Base-by-base conservation (phyloP, 192 early-diverging fungal species). In the Mortierella antarctica region DNA sequence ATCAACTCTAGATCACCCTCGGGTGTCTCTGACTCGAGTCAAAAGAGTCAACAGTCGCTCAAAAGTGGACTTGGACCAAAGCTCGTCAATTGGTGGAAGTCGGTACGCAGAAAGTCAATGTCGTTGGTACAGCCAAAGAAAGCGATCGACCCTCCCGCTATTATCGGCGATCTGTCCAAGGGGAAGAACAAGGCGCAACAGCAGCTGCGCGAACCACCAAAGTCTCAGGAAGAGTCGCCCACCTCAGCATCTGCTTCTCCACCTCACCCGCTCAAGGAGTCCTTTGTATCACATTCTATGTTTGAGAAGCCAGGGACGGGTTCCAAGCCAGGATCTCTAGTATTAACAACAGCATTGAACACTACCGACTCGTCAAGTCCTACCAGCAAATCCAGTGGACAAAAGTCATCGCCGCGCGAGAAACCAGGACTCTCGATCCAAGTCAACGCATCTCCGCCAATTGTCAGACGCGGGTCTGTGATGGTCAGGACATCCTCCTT, bases 51-150 rank as follows among this genome's bases (percentile, higher is more conserved):
- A 7, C 77, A 80, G 56, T 80, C 77, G 5, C 58, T 80, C 44
- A 80, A 80, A 58, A 51, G 65, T 41, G 77, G 77, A 10, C 53
- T 80, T 47, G 77, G 77, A 7, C 77, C 77, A 6, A 80, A 80
- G 44, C 64, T 80, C 42, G 77, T 80, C n/a, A 80, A 15, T 55
- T 80, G 77, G 77, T 80, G 77, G 77, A 80, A 80, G 48, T 80
- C 77, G 10, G 77, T 80, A 15, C 63, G 77, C 21, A 67, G 77
- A 58, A 80, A 80, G 20, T 80, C 77, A 0, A 80, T 80, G 67
- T 80, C 77, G 13, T 20, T 80, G 52, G 77, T 80, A 10, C 65
- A 65, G 41, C 70, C 77, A 6, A 49, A 61, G 39, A 80, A 80
- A 53, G 50, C 60, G 5, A 47, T 23, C 49, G 77, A 72, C 13